Conservation (phyloP, 202 grass and related monocot genomes). For the Carex sylvatica region DNA sequence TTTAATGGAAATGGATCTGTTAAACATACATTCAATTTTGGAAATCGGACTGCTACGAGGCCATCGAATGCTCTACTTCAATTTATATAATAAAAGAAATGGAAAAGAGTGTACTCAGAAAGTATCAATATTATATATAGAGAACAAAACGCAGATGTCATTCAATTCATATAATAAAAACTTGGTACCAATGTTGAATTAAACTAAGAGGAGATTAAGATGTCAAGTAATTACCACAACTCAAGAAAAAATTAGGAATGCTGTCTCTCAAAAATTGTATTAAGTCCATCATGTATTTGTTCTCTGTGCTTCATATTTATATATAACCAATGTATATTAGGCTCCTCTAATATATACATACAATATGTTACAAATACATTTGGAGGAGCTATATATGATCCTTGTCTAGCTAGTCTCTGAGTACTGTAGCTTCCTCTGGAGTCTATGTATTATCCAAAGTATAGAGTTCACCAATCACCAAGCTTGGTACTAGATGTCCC, state of each 20-base stretch:
- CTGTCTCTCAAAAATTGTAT: background rate
- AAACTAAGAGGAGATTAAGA: background rate
- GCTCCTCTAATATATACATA: background rate
- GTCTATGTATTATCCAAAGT: background rate
- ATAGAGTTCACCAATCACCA: slow-evolving; percentile 20
- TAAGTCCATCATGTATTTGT: background rate
- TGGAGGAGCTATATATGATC: background rate
- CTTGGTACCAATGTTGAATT: background rate
- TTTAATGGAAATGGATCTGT: background rate
- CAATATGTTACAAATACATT: background rate
- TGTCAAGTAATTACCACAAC: background rate
- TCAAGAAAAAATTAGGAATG: background rate
- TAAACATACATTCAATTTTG: background rate
- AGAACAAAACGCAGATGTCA: background rate
- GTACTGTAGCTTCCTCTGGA: background rate
- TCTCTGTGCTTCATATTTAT: background rate
- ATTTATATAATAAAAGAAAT: background rate
- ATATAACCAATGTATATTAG: background rate
- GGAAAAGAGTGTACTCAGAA: background rate
- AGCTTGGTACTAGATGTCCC: background rate
- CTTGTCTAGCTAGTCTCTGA: slow-evolving; percentile 3
- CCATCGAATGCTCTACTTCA: background rate
- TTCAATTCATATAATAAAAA: background rate
- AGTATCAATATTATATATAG: background rate
- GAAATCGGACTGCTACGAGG: background rate